These are phyloP conservation scores for Fusarium nisikadoi DNA, from an alignment of 2,329 filamentous ascomycete species.

Conservation along the genomic window DNA sequence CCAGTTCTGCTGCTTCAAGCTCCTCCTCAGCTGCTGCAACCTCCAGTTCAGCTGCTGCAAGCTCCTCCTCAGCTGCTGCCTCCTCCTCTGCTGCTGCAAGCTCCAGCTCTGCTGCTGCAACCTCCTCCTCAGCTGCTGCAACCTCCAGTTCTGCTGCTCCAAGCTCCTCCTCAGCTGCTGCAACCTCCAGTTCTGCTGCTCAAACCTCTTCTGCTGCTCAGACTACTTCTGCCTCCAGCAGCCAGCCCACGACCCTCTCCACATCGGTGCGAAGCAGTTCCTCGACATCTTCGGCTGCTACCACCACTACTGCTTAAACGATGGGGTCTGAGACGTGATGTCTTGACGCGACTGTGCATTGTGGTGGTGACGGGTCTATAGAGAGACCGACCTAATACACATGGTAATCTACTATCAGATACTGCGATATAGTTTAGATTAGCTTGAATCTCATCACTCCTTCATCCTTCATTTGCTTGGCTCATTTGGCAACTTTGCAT, in stretches of 20 bases:
- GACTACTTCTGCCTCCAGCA: background rate
- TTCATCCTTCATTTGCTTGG: background rate
- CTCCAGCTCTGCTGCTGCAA: background rate
- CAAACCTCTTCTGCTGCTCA: background rate
- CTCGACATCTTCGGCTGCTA: background rate
- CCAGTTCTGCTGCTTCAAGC: background rate
- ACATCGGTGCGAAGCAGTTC: background rate
- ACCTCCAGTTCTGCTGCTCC: background rate
- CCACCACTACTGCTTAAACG: background rate
- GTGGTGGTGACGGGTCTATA: background rate
- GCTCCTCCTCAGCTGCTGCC: too few relatives aligned
- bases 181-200: background rate
- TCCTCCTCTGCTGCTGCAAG: background rate
- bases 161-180: background rate
- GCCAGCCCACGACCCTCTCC: background rate
- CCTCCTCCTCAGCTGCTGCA: background rate
- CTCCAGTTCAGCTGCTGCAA: background rate
- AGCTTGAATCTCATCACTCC: background rate
- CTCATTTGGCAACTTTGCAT: background rate
- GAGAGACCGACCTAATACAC: background rate
- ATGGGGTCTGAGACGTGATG: background rate
- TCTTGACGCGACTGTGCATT: background rate
- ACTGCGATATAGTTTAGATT: conserved; percentile 3
- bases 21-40: background rate
- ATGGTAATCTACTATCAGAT: background rate